Evolutionary conservation across 1,284 basidiomycete genomes (phyloP), one percentile per base, ranked within the genome.

Genomic region (Kwoniella shivajii): DNA sequence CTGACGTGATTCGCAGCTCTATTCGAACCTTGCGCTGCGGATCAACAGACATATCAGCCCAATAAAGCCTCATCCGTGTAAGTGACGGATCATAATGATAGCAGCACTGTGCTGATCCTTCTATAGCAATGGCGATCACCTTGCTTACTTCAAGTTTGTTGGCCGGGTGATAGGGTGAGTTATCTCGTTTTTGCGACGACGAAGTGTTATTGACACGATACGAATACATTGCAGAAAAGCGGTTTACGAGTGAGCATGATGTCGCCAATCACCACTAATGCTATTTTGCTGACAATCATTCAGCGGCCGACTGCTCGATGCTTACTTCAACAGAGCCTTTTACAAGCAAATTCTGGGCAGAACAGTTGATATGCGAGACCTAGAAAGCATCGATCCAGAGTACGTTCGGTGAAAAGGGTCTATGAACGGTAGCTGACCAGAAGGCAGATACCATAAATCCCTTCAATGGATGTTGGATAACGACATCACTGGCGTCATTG

Each of bases 91-190:
- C 36, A 47, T 53, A 60, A 67, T 7, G 68, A 77, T 45, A 11
- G 16, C 16, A 52, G 26, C 31, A 36, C 16, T 33, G 24, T 7
- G 20, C 14, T 20, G 18, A 31, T n/a, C 48, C 20, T 38, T 27
- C 5, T 24, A 34, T 49, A 71, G 67, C 71, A 97, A 98, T 73
- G 89, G 89, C 4, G 92, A 98, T 70, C 95, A 99, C 78, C 79
- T 99, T 41, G 87, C 89, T 16, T 99, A 96, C 84, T 99, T 99
- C 88, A 94, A 93, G 73, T 99, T 99, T 69, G 92, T 99, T 42
- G 96, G 96, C 5, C 88, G 94, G 41, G 88, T 99, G 66, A 97
- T 99, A 66, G 95, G 96, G 60, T 71, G 53, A 72, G 68, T 65
- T 30, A 48, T 31, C 14, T 22, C 13, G 31, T 22, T 36, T 5